A percentile compares a stretch with the other conserved stretches of the same genome.
Evolutionary conservation across 78 protist species (phyloP).

Genomic region (Neovahlkampfia damariscottae): DNA sequence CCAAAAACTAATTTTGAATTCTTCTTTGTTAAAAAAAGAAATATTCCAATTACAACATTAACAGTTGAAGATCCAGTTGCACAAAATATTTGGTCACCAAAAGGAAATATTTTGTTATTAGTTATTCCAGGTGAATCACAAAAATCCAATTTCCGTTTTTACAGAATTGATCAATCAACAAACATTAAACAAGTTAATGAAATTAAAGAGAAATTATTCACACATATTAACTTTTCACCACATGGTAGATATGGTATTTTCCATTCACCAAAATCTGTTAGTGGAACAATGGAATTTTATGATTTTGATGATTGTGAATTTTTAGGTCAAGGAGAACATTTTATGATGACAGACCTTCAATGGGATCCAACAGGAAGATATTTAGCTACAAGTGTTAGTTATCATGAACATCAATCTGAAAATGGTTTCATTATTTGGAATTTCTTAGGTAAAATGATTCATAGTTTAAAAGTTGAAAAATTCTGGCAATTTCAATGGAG

Average conservation of each 20-base stretch:
- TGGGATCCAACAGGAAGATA: conserved; percentile 93
- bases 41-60: conserved; percentile 50
- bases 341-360: conserved; percentile 49
- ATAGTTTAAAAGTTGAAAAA: conserved; percentile 37
- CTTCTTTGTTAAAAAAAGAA: neutral
- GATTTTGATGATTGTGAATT: conserved; percentile 38
- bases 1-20: neutral
- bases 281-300: conserved; percentile 50
- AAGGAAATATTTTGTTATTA: conserved; percentile 42
- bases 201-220: no score
- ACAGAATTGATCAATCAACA: no score
- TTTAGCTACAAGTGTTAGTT: conserved; percentile 50
- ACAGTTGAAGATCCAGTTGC: conserved; percentile 20
- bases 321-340: conserved; percentile 60
- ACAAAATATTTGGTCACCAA: conserved; percentile 61
- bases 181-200: no score
- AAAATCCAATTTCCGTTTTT: no score
- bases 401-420: conserved; percentile 34
- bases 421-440: conserved; percentile 76
- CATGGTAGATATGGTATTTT: no score
- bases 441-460: conserved; percentile 39
- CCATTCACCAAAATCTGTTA: no score
- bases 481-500: conserved; percentile 81
- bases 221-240: conserved; percentile 11
- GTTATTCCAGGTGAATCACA: conserved; percentile 29